Evolutionary conservation across 2,329 filamentous ascomycete genomes (phyloP).

Genomic region (Nectriaceae sp.): DNA sequence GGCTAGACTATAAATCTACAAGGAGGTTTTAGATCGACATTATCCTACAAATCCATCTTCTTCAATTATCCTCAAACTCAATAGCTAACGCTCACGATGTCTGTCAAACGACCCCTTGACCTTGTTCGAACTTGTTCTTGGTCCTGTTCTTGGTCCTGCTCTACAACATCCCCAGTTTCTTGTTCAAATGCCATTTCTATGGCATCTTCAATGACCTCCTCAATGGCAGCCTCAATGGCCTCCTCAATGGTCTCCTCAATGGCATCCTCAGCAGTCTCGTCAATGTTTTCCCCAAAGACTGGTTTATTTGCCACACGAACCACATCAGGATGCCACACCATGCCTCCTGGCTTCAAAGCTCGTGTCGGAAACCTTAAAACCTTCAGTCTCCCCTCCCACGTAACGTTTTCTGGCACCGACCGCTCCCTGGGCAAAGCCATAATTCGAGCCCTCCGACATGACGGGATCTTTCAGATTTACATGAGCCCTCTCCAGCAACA

Average conservation of each 20-base stretch:
- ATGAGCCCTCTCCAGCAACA: constrained; percentile 38
- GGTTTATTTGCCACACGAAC: not conserved
- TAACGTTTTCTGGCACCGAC: constrained; percentile 37
- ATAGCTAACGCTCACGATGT: too few species aligned
- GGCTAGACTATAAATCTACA: too few species aligned
- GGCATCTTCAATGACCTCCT: not conserved
- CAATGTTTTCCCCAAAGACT: not conserved
- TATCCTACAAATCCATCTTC: too few species aligned
- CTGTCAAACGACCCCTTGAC: too few species aligned
- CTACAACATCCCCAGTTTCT: not conserved
- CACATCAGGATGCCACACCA: constrained; percentile 7
- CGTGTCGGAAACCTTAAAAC: constrained; percentile 37
- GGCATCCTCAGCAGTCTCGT: not conserved
- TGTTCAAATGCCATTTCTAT: not conserved
- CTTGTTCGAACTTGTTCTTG: too few species aligned
- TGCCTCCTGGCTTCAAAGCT: constrained; percentile 31
- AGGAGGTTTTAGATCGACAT: too few species aligned
- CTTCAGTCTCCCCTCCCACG: constrained; percentile 41
- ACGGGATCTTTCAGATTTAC: constrained; percentile 49
- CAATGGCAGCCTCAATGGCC: not conserved
- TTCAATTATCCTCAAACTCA: too few species aligned
- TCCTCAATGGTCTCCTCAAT: not conserved
- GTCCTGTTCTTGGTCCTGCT: too few species aligned
- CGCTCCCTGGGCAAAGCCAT: constrained; percentile 41
- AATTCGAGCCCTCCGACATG: constrained; percentile 43